Percentiles rank a stretch among this genome's conserved stretches.
Evolutionary conservation across 139 green algal genomes (phyloP).

Genomic region (Zygnema circumcarinatum): DNA sequence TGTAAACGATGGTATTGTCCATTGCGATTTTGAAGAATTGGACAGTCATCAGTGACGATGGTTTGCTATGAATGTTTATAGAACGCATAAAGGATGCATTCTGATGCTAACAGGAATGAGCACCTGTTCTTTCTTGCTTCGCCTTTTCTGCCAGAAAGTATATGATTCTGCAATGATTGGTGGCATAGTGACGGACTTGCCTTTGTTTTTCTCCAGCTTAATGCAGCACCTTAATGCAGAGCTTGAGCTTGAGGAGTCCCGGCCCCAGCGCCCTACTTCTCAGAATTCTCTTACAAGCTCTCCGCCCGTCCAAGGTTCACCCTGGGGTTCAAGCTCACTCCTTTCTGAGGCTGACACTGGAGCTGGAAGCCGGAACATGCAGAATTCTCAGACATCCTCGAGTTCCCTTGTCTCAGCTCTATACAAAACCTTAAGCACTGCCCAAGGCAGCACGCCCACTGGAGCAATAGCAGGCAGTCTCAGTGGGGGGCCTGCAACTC

Average conservation of each 20-base stretch:
- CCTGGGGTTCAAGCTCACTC: neutral
- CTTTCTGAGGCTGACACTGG: neutral
- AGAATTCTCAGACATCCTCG: neutral
- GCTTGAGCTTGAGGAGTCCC: conserved; percentile 40
- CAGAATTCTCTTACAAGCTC: neutral
- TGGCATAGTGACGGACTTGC: neutral
- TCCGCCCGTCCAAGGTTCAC: neutral
- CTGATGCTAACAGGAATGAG: no score
- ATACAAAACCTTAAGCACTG: neutral
- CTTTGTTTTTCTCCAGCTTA: conserved; percentile 22
- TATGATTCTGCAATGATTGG: no score
- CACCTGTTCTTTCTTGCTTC: no score
- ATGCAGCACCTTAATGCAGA: conserved; percentile 54
- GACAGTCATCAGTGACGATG: no score
- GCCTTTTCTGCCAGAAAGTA: no score
- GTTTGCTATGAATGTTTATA: no score
- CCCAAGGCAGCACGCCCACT: neutral
- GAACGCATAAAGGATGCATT: no score
- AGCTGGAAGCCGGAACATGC: neutral
- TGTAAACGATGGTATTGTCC: no score
- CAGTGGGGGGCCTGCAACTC: neutral
- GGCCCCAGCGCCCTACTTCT: neutral
- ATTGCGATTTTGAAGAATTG: no score
- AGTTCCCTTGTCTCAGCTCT: neutral
- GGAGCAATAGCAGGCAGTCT: neutral